Evolutionary conservation across 768 basidiomycete species (phyloP).

Genomic region (Tubosaeta brunneosetosa): DNA sequence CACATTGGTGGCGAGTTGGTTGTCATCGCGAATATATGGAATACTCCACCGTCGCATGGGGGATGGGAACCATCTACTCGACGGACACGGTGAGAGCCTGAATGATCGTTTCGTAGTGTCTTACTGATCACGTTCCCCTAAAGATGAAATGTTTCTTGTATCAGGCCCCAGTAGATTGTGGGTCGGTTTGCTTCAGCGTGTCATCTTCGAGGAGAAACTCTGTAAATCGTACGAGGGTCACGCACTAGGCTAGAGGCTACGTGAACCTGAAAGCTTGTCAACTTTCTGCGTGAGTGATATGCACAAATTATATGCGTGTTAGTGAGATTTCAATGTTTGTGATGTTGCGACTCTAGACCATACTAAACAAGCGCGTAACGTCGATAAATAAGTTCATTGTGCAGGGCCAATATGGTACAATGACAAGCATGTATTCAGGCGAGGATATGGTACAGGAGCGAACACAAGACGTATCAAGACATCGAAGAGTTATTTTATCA

Average conservation of each 20-base stretch:
- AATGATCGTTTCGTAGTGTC: conserved; percentile 34
- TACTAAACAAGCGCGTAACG: not conserved
- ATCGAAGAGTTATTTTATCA: too few relatives aligned
- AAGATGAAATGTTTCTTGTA: conserved; percentile 45
- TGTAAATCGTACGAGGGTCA: conserved; percentile 31
- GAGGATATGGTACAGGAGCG: too few relatives aligned
- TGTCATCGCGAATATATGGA: conserved; percentile 55
- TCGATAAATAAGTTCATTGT: not conserved
- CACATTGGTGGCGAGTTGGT: conserved; percentile 38
- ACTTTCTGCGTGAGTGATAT: conserved; percentile 1
- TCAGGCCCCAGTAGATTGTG: conserved; percentile 37
- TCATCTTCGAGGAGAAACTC: conserved; percentile 23
- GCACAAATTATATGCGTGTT: not conserved
- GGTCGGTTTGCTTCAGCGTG: conserved; percentile 31
- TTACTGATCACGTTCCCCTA: conserved; percentile 51
- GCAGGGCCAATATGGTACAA: too few relatives aligned
- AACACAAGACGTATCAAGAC: too few relatives aligned
- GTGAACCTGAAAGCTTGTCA: conserved; percentile 33
- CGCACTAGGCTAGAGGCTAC: conserved; percentile 33
- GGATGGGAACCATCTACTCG: conserved; percentile 32
- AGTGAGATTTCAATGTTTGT: not conserved
- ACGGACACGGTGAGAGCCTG: not conserved
- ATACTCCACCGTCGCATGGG: conserved; percentile 52
- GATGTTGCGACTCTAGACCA: not conserved
- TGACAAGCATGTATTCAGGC: too few relatives aligned